These are phyloP conservation scores for Liquidambar formosana DNA, from an alignment of 164 flowering plant species.

Conservation along the genomic window DNA sequence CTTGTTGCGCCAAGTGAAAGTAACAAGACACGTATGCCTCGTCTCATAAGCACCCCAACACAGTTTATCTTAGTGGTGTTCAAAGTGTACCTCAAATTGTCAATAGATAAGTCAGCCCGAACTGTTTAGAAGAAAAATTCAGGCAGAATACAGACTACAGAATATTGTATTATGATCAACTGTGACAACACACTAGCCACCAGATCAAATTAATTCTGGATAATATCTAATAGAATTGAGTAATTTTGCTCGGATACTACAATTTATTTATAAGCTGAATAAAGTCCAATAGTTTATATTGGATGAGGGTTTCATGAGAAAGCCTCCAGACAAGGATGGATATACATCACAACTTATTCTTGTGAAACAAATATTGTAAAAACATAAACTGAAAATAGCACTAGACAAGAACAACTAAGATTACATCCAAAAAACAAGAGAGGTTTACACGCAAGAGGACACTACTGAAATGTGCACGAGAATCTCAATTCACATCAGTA, in stretches of 20 bases:
- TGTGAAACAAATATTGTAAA: neutral
- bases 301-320: neutral
- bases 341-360: constrained; percentile 10
- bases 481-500: constrained; percentile 41
- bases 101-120: too few relatives aligned
- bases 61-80: too few relatives aligned
- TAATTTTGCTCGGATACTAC: neutral
- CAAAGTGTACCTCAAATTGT: too few relatives aligned
- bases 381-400: too few relatives aligned
- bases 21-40: neutral
- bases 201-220: too few relatives aligned
- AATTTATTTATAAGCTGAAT: neutral
- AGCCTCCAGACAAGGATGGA: constrained; percentile 3
- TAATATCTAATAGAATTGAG: neutral
- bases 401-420: neutral
- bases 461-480: neutral
- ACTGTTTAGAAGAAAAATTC: too few relatives aligned
- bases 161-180: too few relatives aligned
- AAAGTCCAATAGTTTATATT: neutral
- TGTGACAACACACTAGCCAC: too few relatives aligned
- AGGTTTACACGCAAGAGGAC: constrained; percentile 3
- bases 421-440: neutral
- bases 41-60: neutral
- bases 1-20: neutral
- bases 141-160: too few relatives aligned